A percentile compares a stretch with the other conserved stretches of the same genome.
phyloP scores from a whole-genome alignment of 768 basidiomycete species.

The Bullera alba region DNA sequence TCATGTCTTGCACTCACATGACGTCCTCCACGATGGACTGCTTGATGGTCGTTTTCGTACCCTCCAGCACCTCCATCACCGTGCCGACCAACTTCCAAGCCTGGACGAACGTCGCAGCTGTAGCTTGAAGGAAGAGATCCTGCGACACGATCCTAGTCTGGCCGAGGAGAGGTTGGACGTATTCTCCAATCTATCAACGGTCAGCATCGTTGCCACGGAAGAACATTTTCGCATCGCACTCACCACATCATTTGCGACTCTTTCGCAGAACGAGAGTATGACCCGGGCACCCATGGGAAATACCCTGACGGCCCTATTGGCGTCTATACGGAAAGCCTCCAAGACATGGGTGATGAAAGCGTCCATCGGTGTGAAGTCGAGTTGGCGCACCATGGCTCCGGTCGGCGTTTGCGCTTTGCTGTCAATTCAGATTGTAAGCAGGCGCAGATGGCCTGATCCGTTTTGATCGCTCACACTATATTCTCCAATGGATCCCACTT shows the following conservation, averaged over 20 bases:
- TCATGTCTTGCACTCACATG: conserved; percentile 57
- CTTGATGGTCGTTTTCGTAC: conserved; percentile 23
- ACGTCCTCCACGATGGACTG: conserved; percentile 61
- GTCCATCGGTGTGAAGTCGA: conserved; percentile 93
- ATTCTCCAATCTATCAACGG: conserved; percentile 66
- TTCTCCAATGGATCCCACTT: conserved; percentile 77
- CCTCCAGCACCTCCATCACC: conserved; percentile 55
- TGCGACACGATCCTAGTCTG: conserved; percentile 69
- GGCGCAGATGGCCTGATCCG: too few relatives aligned
- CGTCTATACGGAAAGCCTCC: conserved; percentile 62
- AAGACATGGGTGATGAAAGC: conserved; percentile 70
- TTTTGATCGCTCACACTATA: conserved; percentile 46
- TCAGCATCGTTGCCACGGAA: not conserved
- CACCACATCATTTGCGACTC: conserved; percentile 72
- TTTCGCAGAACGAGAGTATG: conserved; percentile 71
- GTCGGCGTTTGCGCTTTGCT: conserved; percentile 39
- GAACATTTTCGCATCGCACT: conserved; percentile 13
- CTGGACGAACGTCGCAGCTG: conserved; percentile 83
- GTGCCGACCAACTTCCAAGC: conserved; percentile 77
- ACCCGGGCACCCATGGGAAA: conserved; percentile 78
- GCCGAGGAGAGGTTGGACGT: conserved; percentile 67
- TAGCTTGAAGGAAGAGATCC: conserved; percentile 65
- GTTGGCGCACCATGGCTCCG: conserved; percentile 47
- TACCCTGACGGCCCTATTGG: conserved; percentile 70
- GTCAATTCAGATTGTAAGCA: conserved; percentile 48